Evolutionary conservation across 768 basidiomycete genomes (phyloP), one percentile per base, ranked within the genome.

Genomic region (Tricholoma terreum): DNA sequence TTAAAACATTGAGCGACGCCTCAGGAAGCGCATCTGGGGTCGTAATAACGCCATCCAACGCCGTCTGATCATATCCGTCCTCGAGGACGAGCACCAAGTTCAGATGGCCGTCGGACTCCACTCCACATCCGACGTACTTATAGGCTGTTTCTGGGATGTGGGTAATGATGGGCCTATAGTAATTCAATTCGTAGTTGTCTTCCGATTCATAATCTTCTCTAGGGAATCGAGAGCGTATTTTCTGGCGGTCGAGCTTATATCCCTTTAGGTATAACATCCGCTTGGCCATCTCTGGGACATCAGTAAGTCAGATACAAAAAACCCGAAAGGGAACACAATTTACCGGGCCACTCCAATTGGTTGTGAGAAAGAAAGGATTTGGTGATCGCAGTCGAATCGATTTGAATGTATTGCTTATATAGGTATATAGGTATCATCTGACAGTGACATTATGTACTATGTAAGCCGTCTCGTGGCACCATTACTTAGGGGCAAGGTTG

Each of bases 91-190:
- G 43, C 40, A 57, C 56, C 33, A 57, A 50, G 42, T 57, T 53
- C 50, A 54, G 42, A 38, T 57, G 55, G 35, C 59, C 56, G 38
- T 60, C 43, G 15, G 36, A 35, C 43, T 60, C 58, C 48, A 56
- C 56, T 51, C 58, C 50, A 60, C 49, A 57, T 22, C 55, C 55
- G 30, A 60, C 55, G 46, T 60, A 57, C 46, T 51, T 57, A 55
- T 61, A 61, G 53, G 57, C 57, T 7, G 52, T 61, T 58, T 58
- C 59, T 50, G 60, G 60, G 55, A 61, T 55, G 57, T 24, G 1
- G 40, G 51, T 45, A 31, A 61, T 40, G 52, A 58, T 61, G 46
- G 35, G 50, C 30, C 34, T 27, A 61, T 58, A 55, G 57, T 54
- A 58, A 43, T 24, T 50, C 33, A 56, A 42, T 54, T 58, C 58